Base-by-base conservation (phyloP, 2,329 filamentous ascomycete species). In the Clarireedia paspali region DNA sequence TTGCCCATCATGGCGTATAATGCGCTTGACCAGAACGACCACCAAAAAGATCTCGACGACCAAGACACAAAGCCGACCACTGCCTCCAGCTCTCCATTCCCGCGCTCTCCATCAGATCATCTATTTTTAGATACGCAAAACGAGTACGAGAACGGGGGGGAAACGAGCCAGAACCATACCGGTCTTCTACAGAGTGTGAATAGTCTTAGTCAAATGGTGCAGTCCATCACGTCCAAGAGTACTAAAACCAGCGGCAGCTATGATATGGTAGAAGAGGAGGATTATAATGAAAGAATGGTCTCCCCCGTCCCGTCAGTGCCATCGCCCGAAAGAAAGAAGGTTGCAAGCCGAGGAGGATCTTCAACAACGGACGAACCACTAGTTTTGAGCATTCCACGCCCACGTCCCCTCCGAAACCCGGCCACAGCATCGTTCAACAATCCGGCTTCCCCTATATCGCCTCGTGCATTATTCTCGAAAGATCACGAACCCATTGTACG, bases 71-170 rank as follows among this genome's bases (percentile, higher is more conserved):
- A 30, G 7, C 50, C 55, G 20, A 17, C 40, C 42, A 17, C 42
- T 17, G 12, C 54, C 23, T 39, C 53, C 1, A 46, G 46, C 40
- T 46, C 56, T 40, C 50, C 44, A 50, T 50, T 59, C 42, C 50
- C 48, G 47, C 48, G 45, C n/a, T 58, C 56, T 39, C 46, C 53
- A 38, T 56, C 23, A 26, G 44, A 38, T 55, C 36, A 50, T 50
- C 59, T 65, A 62, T 64, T 65, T 63, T 62, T 63, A 62, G 62
- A 59, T 52, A 53, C 40, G 53, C 48, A 52, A 36, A 56, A 30
- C 44, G 26, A 34, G 30, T 12, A 34, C 44, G 26, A 20, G 20
- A 3, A 20, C 20, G 20, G 20, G 20, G 20, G 52, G 39, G 54
- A 62, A 53, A 58, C 56, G 55, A 61, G 59, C 44, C 52, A 62